phyloP scores from a whole-genome alignment of 2,329 filamentous ascomycete genomes.

The Fusarium avenaceum region DNA sequence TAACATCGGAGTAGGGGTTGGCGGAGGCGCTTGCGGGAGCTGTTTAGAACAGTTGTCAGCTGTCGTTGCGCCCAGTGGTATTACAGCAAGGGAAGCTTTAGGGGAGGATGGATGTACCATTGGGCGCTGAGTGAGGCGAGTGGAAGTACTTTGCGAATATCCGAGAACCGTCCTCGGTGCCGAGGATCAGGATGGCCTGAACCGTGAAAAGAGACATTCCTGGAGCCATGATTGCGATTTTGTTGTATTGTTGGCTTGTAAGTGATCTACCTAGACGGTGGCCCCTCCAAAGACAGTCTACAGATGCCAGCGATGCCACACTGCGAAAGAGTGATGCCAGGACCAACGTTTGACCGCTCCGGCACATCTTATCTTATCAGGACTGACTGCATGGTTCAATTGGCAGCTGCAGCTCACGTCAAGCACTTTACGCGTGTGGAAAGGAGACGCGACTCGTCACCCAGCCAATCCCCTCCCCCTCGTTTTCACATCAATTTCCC shows the following conservation, averaged over 20 bases:
- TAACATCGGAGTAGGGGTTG: slow-evolving; percentile 88
- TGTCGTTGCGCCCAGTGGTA: slow-evolving; percentile 44
- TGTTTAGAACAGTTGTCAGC: slow-evolving; percentile 47
- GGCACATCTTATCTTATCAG: slow-evolving; percentile 18
- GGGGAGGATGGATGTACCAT: slow-evolving; percentile 50
- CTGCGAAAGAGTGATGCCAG: slow-evolving; percentile 44
- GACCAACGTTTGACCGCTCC: slow-evolving; percentile 52
- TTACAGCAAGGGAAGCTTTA: slow-evolving; percentile 31
- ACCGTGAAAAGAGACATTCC: slow-evolving; percentile 82
- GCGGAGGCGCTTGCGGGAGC: slow-evolving; percentile 64
- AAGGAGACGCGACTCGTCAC: slow-evolving; percentile 46
- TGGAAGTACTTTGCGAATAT: slow-evolving; percentile 95
- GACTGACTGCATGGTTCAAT: background rate
- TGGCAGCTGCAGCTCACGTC: slow-evolving; percentile 36
- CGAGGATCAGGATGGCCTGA: slow-evolving; percentile 82
- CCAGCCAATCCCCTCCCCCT: slow-evolving; percentile 49
- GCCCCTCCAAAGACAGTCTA: slow-evolving; percentile 52
- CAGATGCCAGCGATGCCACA: slow-evolving; percentile 50
- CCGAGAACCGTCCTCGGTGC: slow-evolving; percentile 88
- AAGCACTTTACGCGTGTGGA: slow-evolving; percentile 59
- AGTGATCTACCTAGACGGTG: slow-evolving; percentile 39
- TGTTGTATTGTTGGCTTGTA: slow-evolving; percentile 38
- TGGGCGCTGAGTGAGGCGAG: slow-evolving; percentile 66
- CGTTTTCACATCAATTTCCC: slow-evolving; percentile 43
- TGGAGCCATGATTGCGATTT: slow-evolving; percentile 70